phyloP scores from a whole-genome alignment of 1,139 yeast genomes.

The Petasospora fabianii region DNA sequence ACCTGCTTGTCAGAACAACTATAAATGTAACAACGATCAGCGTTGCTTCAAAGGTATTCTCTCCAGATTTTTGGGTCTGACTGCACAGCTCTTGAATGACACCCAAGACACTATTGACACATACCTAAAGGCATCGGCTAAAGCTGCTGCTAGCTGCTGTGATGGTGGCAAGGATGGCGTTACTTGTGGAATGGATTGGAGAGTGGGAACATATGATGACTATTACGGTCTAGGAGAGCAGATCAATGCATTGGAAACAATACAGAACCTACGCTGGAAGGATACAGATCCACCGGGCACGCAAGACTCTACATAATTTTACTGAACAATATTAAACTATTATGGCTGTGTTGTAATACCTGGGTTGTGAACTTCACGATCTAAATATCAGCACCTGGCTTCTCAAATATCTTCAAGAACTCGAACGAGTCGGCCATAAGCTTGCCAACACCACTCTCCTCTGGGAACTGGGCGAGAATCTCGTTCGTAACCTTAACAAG shows the following conservation, averaged over 20 bases:
- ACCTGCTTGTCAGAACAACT: slow-evolving; percentile 58
- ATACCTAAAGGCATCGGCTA: slow-evolving; percentile 45
- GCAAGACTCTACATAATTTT: too few relatives aligned
- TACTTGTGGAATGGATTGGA: slow-evolving; percentile 61
- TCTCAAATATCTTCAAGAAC: slow-evolving; percentile 45
- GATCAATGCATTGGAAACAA: slow-evolving; percentile 52
- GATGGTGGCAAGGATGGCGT: slow-evolving; percentile 55
- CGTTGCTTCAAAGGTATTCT: slow-evolving; percentile 72
- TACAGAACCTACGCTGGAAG: slow-evolving; percentile 50
- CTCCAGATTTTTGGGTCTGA: slow-evolving; percentile 59
- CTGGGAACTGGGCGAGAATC: slow-evolving; percentile 68
- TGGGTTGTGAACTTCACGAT: neutral
- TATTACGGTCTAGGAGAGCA: slow-evolving; percentile 58
- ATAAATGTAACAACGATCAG: slow-evolving; percentile 69
- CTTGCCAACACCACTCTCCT: slow-evolving; percentile 47
- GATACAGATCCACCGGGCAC: slow-evolving; percentile 50
- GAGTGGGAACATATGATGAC: slow-evolving; percentile 46
- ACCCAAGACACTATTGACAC: slow-evolving; percentile 41
- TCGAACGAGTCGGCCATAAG: slow-evolving; percentile 53
- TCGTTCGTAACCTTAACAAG: slow-evolving; percentile 70
- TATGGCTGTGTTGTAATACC: too few relatives aligned
- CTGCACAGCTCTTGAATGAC: slow-evolving; percentile 57
- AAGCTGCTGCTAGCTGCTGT: slow-evolving; percentile 55
- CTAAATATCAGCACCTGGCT: slow-evolving; percentile 11
- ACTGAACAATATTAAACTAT: too few relatives aligned